These are phyloP conservation scores for Saturnispora hagleri DNA, from an alignment of 805 yeast species.

Conservation along the genomic window DNA sequence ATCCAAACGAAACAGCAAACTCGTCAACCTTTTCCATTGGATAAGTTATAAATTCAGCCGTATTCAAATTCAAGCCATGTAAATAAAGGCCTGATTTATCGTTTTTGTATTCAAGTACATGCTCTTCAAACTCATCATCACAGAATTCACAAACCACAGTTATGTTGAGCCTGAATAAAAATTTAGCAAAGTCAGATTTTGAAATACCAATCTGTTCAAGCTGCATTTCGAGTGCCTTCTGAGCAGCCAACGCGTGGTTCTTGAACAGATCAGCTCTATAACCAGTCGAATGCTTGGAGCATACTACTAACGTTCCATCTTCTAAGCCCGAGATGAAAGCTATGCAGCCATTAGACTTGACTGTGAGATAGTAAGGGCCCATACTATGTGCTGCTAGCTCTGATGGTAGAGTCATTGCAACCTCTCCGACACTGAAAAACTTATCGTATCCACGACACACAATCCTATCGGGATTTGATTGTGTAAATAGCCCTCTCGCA, in stretches of 20 bases:
- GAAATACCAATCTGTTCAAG: conserved; percentile 34
- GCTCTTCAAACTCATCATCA: conserved; percentile 91
- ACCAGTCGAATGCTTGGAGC: conserved; percentile 90
- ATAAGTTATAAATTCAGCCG: conserved; percentile 51
- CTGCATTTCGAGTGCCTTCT: conserved; percentile 45
- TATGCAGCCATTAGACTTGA: conserved; percentile 92
- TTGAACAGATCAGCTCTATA: conserved; percentile 33
- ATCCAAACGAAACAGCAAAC: conserved; percentile 65
- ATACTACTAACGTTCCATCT: conserved; percentile 72
- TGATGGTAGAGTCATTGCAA: conserved; percentile 40
- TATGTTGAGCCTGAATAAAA: conserved; percentile 39
- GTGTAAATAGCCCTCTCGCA: conserved; percentile 79
- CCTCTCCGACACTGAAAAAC: conserved; percentile 78
- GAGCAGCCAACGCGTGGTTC: conserved; percentile 75
- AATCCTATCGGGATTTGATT: conserved; percentile 30
- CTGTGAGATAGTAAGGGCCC: conserved; percentile 76
- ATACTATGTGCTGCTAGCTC: conserved; percentile 36
- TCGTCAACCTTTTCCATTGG: conserved; percentile 48
- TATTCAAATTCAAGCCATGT: conserved; percentile 78
- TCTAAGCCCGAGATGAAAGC: conserved; percentile 68
- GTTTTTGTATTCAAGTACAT: conserved; percentile 63
- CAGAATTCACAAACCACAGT: conserved; percentile 93
- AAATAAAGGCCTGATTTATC: conserved; percentile 74
- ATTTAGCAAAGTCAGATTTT: conserved; percentile 43
- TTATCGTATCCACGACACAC: conserved; percentile 88